phyloP scores from a whole-genome alignment of 768 basidiomycete species.

The Agaricus subrufescens region DNA sequence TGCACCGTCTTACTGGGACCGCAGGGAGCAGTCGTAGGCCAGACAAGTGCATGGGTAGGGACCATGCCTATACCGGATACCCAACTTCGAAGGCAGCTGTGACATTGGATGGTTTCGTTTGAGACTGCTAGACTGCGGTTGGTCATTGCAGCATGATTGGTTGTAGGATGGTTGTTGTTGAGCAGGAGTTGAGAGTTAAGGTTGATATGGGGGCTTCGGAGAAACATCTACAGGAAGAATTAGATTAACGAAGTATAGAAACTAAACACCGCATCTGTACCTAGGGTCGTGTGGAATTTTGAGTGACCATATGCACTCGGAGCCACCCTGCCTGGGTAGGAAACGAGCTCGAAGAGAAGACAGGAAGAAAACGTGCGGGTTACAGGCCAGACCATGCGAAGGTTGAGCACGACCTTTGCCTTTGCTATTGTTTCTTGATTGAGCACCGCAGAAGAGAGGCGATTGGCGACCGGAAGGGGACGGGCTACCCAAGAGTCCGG shows the following conservation, averaged over 20 bases:
- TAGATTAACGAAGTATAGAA: neutral
- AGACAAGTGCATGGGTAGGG: too few relatives aligned
- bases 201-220: neutral
- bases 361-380: neutral
- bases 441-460: slow-evolving; percentile 20
- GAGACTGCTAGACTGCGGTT: neutral
- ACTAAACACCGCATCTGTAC: neutral
- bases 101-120: neutral
- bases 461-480: slow-evolving; percentile 20
- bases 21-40: too few relatives aligned
- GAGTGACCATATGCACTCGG: slow-evolving; percentile 7
- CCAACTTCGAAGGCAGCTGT: too few relatives aligned
- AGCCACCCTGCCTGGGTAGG: neutral
- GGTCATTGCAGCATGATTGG: neutral
- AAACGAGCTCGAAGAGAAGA: neutral
- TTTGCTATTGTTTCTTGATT: slow-evolving; percentile 16
- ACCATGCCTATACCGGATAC: too few relatives aligned
- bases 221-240: neutral
- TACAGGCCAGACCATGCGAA: slow-evolving; percentile 13
- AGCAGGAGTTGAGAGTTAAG: neutral
- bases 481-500: neutral
- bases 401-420: slow-evolving; percentile 23
- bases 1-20: too few relatives aligned
- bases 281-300: neutral
- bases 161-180: neutral